Evolutionary conservation across 306 rosid species (phyloP), one percentile per base, ranked within the genome.

Genomic region (Cotoneaster glaucophyllus): DNA sequence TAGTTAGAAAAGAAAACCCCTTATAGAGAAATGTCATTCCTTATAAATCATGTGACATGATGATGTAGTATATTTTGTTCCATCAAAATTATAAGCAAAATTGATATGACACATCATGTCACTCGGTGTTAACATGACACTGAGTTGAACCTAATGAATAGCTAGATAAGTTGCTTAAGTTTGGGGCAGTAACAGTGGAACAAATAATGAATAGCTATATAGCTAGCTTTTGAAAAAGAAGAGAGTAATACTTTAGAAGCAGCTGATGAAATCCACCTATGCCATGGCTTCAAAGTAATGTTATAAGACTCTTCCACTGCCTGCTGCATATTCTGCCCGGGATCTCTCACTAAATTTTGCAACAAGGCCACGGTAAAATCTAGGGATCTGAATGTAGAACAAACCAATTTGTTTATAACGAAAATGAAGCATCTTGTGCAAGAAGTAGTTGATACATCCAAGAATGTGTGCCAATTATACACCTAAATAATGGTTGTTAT

Each of bases 231-330:
- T 2, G 11, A 17, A 15, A 41, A 6, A 59, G 56, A 79, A 53
- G 48, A 56, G 15, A 21, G 50, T 44, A 59, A 5, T 88, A 96
- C 99, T 81, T 83, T 92, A 83, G 76, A 88, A 84, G 99, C 98
- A 37, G 99, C 97, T 41, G 98, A 84, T 44, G 99, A 81, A 80
- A 96, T 92, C 99, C 99, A 96, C 79, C 93, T 90, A 80, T 96
- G 99, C 97, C 97, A 92, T 48, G 93, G 93, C 83, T 86, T 79
- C 77, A 96, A 76, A 69, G 96, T 87, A 78, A 83, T 77, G 80
- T 58, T 81, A 58, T 95, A 95, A 48, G 93, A 80, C 73, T 89
- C 99, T 81, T 88, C 92, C 64, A 95, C 97, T 11, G 88, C 89
- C 85, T 86, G 77, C 76, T 89, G 88, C 93, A 92, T 85, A 68